Evolutionary conservation across 2,329 filamentous ascomycete species (phyloP), one percentile per base, ranked within the genome.

Genomic region (Pseudonectria foliicola): DNA sequence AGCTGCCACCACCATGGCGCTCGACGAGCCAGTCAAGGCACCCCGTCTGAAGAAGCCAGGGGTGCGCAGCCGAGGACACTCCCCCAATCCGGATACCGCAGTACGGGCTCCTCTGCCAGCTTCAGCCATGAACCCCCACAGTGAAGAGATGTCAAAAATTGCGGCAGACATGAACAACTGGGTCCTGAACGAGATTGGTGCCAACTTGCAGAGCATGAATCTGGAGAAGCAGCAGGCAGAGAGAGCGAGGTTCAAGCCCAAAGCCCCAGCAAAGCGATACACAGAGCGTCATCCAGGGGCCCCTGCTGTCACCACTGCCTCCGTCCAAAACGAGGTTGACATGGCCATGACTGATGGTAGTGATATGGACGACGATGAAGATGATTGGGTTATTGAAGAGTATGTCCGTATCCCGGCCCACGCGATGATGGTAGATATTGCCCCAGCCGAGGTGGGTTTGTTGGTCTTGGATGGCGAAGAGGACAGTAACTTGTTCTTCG

Each of bases 301-400:
- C 18, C 18, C 18, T 21, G 18, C 18, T 14, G 39, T 29, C 12
- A 31, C 42, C 7, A 39, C 29, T 10, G 25, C 33, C 7, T 34
- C 39, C 11, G 40, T 35, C 10, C 29, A 41, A 24, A 45, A 37
- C 7, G 56, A 60, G 25, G 47, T 44, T 11, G 63, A 62, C 25
- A 54, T 55, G 32, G 53, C 54, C 18, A 59, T 61, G 49, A 61
- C 57, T 14, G 60, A 67, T n/a, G 53, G 53, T 12, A 66, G 57
- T 36, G 61, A 63, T 16, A 64, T 62, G 13, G 70, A 72, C 11
- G 59, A 60, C 13, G 59, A 70, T 38, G 73, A 74, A 13, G 66
- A 67, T 4, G 75, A 80, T 34, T 82, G 79, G 60, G 64, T 82
- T 18, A 71, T 78, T 28, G 77, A 81, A 40, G 79, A 77, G 27